Evolutionary conservation across 139 green algal species (phyloP).

Genomic region (Chlamydomonas sp.): DNA sequence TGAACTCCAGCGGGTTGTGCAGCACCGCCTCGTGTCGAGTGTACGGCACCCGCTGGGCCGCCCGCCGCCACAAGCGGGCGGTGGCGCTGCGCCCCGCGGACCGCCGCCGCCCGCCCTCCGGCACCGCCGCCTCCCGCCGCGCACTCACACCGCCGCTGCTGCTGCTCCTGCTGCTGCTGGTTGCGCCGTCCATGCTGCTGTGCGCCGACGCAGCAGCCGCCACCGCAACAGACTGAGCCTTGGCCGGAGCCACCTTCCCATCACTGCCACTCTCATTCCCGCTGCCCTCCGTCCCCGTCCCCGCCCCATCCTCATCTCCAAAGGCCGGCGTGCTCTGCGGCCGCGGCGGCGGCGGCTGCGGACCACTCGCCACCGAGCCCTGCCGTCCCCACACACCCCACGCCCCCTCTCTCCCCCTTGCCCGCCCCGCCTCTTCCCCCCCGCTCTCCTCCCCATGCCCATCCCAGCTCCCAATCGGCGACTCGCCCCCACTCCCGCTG

Average conservation of each 20-base stretch:
- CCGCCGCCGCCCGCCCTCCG: neutral
- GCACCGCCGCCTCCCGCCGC: neutral
- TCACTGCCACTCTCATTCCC: neutral
- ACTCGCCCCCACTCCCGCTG: no score
- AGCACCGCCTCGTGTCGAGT: constrained; percentile 36
- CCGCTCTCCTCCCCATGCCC: no score
- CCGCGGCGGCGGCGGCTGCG: neutral
- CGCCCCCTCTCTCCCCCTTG: no score
- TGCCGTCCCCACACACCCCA: no score
- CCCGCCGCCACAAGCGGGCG: neutral
- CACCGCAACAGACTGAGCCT: neutral
- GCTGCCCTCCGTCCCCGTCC: neutral
- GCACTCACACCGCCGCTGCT: neutral
- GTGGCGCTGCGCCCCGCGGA: neutral
- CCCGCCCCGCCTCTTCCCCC: no score
- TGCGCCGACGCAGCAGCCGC: neutral
- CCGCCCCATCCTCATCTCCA: neutral
- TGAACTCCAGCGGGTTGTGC: constrained; percentile 50
- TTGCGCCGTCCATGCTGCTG: neutral
- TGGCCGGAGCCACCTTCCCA: no score
- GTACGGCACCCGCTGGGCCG: constrained; percentile 18
- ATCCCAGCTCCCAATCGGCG: no score
- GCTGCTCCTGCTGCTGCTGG: neutral
- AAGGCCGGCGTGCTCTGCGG: constrained; percentile 3
- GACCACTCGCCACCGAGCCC: no score